Evolutionary conservation across 2,329 filamentous ascomycete genomes (phyloP).

Genomic region (Paradendryphiella salina): DNA sequence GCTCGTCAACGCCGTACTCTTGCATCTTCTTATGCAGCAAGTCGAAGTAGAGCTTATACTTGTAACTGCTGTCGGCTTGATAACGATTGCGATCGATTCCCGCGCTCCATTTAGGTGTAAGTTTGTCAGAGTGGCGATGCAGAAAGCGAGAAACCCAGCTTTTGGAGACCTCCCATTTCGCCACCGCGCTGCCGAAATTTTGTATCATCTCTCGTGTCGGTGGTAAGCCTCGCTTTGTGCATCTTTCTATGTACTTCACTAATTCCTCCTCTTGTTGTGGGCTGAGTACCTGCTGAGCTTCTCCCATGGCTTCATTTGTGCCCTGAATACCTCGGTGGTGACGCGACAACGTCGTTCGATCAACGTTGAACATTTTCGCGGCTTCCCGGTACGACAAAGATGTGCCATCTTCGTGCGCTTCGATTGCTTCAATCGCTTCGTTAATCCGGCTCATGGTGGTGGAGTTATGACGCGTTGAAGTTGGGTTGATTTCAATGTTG

Average conservation of each 20-base stretch:
- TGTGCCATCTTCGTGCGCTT: too few species aligned
- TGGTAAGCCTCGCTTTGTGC: not conserved
- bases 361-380: too few species aligned
- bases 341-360: too few species aligned
- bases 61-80: constrained; percentile 1
- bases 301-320: too few species aligned
- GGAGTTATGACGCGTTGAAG: too few species aligned
- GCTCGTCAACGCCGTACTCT: constrained; percentile 5
- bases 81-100: constrained; percentile 7
- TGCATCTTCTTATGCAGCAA: constrained; percentile 12
- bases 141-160: constrained; percentile 14
- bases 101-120: constrained; percentile 5
- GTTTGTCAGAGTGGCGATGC: constrained; percentile 1
- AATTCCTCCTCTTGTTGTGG: not conserved
- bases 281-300: not conserved
- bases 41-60: constrained; percentile 15
- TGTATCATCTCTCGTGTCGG: not conserved
- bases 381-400: too few species aligned
- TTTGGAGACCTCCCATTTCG: constrained; percentile 7
- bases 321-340: too few species aligned
- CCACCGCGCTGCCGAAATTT: not conserved
- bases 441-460: too few species aligned
- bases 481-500: too few species aligned
- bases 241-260: not conserved
- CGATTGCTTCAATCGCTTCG: too few species aligned